Evolutionary conservation across 805 yeast species (phyloP), one percentile per base, ranked within the genome.

Genomic region (Monosporozyma siamensis): DNA sequence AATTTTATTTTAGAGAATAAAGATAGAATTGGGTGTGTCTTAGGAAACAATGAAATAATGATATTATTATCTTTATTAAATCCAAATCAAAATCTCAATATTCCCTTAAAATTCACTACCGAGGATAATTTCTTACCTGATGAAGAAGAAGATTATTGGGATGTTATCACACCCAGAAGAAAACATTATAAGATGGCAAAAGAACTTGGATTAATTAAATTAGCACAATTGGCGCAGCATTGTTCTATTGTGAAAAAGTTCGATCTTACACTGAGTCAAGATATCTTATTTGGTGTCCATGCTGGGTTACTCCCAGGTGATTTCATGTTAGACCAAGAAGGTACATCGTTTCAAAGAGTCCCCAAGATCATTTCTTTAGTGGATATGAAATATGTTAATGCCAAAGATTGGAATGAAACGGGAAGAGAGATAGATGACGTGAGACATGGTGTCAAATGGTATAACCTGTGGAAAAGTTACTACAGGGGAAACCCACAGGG

Each of bases 21-120:
- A 12, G 50, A 51, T 4, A 31, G 44, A 3, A 72, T 84, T 12
- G 78, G 75, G 42, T 88, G 95, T 56, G 77, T 89, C 2, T 65
- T 92, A 45, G 97, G 97, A 0, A 89, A 89, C 65, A 96, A 90
- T 61, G 97, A 89, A 61, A 70, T 80, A 47, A 79, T 78, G 46
- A 73, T 82, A 9, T 56, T 89, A 49, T 71, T 77, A 42, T 20
- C 75, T 64, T 45, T 71, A 66, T 52, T 88, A 53, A 32, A 32
- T 11, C 35, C 35, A 18, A 32, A 32, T 18, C 21, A 32, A 15
- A 32, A 32, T 17, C n/a, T 25, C 34, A 14, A 53, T 55, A 8
- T 32, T 22, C 35, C 35, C n/a, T 18, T 32, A 11, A 32, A 32
- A 18, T 32, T 32, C 42, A 44, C 44, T 25, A 38, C 50, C 10